Evolutionary conservation across 169 alveolate species (phyloP), one percentile per base, ranked within the genome.

Genomic region (Plasmodium chabaudi): DNA sequence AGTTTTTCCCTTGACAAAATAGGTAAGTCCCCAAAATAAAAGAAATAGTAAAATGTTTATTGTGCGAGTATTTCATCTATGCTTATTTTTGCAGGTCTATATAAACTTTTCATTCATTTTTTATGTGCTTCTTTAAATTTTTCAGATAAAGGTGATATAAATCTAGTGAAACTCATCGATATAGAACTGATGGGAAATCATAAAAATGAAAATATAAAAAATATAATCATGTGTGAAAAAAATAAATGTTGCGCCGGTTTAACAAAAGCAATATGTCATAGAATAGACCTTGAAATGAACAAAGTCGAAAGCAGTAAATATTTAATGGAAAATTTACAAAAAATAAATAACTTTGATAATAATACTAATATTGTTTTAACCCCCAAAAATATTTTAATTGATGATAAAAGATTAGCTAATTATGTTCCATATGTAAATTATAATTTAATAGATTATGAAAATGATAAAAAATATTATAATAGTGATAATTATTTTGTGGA

Each of bases 361-460:
- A 82, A 82, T 44, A 82, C 90, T 5, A 82, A 82, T 42, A 67
- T 82, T 3, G 82, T 82, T 67, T 65, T 82, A 71, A 82, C 72
- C 34, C 67, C 53, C 53, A 82, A 82, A 27, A 65, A 67, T 67
- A 82, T 82, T 46, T 49, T 82, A 42, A 82, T 82, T 67, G 90
- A 82, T 67, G 90, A 82, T 19, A 67, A n/a, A 60, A 65, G 90
- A 53, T 17, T 82, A 46, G 12, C 71, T 9, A 67, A 53, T 70
- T 82, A 82, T 59, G 82, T 82, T 9, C 68, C 70, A 5, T 82
- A 82, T 53, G 84, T 82, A 47, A 82, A 67, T 82, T 82, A 82
- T 12, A 51, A 82, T 5, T 59, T 82, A 39, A 82, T 82, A 21
- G 90, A 82, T 56, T 82, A 82, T 56, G 82, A 82, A 25, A 82